A percentile compares a stretch with the other conserved stretches of the same genome.
Evolutionary conservation across 768 basidiomycete genomes (phyloP).

Genomic region (Termitomyces titanicus): DNA sequence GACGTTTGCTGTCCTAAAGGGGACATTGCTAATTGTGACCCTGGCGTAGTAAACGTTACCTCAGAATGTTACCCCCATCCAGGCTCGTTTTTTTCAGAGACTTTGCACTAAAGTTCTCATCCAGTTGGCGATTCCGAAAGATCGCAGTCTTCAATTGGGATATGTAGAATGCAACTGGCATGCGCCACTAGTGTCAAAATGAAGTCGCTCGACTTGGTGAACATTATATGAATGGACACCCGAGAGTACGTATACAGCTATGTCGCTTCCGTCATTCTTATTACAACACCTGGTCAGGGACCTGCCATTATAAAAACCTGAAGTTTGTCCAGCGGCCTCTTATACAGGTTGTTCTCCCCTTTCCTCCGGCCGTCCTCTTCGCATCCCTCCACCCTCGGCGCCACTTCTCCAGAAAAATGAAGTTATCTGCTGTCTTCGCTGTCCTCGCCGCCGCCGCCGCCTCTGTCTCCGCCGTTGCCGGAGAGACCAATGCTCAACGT

Average conservation of each 20-base stretch:
- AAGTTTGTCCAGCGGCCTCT: neutral
- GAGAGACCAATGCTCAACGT: slow-evolving; percentile 49
- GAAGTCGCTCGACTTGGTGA: neutral
- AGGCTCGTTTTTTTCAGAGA: neutral
- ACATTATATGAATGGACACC: slow-evolving; percentile 1
- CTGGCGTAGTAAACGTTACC: too few species aligned
- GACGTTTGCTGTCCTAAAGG: neutral
- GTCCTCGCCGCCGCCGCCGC: slow-evolving; percentile 34
- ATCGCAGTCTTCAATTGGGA: too few species aligned
- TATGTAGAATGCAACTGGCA: neutral
- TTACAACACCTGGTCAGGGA: slow-evolving; percentile 6
- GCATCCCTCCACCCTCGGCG: slow-evolving; percentile 8
- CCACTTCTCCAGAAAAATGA: slow-evolving; percentile 27
- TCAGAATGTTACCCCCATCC: too few species aligned
- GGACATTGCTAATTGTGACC: neutral
- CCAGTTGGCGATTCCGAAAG: too few species aligned
- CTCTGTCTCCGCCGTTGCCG: slow-evolving; percentile 29
- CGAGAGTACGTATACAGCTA: slow-evolving; percentile 13
- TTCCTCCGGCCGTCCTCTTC: slow-evolving; percentile 8
- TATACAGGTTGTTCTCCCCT: slow-evolving; percentile 10
- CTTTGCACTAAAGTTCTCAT: neutral
- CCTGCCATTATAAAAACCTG: slow-evolving; percentile 7
- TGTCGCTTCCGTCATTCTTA: slow-evolving; percentile 12
- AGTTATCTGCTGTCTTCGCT: slow-evolving; percentile 36
- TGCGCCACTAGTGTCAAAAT: slow-evolving; percentile 11